These are phyloP conservation scores for Volutella citrinella DNA, from an alignment of 2,329 filamentous ascomycete species.

Conservation along the genomic window DNA sequence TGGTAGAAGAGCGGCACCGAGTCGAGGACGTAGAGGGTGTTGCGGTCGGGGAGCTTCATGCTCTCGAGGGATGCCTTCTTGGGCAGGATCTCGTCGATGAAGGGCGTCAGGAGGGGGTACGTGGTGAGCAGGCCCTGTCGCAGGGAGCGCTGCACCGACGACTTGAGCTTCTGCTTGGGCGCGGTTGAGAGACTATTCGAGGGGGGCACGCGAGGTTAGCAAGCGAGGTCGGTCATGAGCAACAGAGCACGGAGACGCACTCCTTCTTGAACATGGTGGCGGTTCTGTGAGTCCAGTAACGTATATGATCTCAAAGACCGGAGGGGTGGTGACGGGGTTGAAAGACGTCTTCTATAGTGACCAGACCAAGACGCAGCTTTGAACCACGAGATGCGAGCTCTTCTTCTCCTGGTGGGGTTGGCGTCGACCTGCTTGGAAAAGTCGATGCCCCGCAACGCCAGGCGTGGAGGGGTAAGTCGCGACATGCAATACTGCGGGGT, in stretches of 20 bases:
- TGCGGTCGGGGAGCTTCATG: slow-evolving; percentile 89
- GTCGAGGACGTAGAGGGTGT: slow-evolving; percentile 83
- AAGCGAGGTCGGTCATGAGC: background rate
- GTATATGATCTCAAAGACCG: slow-evolving; percentile 6
- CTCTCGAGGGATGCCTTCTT: slow-evolving; percentile 90
- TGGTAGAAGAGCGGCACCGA: slow-evolving; percentile 86
- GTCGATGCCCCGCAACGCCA: slow-evolving; percentile 26
- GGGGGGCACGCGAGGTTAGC: slow-evolving; percentile 16
- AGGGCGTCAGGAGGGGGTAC: slow-evolving; percentile 80
- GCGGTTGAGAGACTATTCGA: slow-evolving; percentile 64
- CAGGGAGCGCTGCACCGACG: slow-evolving; percentile 84
- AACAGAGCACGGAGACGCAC: slow-evolving; percentile 45
- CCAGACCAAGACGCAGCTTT: no score
- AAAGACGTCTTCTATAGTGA: slow-evolving; percentile 5
- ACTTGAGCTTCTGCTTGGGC: slow-evolving; percentile 95
- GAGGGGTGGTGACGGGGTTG: slow-evolving; percentile 1
- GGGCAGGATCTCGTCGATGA: slow-evolving; percentile 91
- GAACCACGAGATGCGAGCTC: no score
- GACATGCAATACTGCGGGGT: slow-evolving; percentile 25
- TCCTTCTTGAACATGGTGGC: slow-evolving; percentile 89
- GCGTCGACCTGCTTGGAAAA: slow-evolving; percentile 15
- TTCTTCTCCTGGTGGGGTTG: slow-evolving; percentile 19
- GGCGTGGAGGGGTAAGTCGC: slow-evolving; percentile 27
- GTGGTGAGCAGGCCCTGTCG: slow-evolving; percentile 78
- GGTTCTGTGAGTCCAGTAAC: no score